A percentile compares a stretch with the other conserved stretches of the same genome.
Evolutionary conservation across 1,284 basidiomycete species (phyloP).

Genomic region (Microstroma glucosiphilum): DNA sequence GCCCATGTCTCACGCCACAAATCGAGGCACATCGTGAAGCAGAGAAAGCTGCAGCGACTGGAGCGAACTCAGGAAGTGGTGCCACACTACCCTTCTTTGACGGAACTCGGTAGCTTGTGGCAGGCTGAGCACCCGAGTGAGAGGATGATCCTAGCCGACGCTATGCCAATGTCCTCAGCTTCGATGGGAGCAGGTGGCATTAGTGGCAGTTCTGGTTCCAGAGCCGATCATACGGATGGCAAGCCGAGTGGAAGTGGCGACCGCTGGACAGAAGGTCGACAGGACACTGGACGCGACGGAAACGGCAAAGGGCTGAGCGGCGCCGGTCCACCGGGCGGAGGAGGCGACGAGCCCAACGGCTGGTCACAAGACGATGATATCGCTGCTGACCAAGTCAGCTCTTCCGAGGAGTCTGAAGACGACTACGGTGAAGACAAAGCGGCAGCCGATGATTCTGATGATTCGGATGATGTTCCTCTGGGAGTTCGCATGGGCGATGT

Average conservation of each 20-base stretch:
- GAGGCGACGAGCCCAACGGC: constrained; percentile 15
- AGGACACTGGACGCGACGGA: constrained; percentile 26
- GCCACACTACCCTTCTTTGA: constrained; percentile 20
- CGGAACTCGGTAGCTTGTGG: constrained; percentile 16
- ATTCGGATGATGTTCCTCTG: constrained; percentile 14
- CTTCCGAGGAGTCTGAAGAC: constrained; percentile 34
- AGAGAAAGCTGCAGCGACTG: constrained; percentile 5
- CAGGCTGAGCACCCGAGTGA: constrained; percentile 1
- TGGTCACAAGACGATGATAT: constrained; percentile 18
- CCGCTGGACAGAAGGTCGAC: constrained; percentile 12
- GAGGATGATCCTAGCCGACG: constrained; percentile 5
- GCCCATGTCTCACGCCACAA: too few species aligned
- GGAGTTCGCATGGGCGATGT: constrained; percentile 1
- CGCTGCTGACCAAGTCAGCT: constrained; percentile 14
- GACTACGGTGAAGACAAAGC: constrained; percentile 22
- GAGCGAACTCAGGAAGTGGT: background rate
- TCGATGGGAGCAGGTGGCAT: constrained; percentile 33
- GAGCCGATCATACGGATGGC: background rate
- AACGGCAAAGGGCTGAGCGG: constrained; percentile 28
- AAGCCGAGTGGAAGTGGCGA: constrained; percentile 5
- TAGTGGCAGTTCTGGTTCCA: background rate
- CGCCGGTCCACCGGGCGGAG: constrained; percentile 12
- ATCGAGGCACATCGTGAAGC: constrained; percentile 1
- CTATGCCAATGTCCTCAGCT: background rate
- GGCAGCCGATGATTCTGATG: constrained; percentile 15